Percentiles rank a stretch among this genome's conserved stretches.
phyloP scores from a whole-genome alignment of 371 early-diverging fungal species.

The Actinomortierella wolfii region DNA sequence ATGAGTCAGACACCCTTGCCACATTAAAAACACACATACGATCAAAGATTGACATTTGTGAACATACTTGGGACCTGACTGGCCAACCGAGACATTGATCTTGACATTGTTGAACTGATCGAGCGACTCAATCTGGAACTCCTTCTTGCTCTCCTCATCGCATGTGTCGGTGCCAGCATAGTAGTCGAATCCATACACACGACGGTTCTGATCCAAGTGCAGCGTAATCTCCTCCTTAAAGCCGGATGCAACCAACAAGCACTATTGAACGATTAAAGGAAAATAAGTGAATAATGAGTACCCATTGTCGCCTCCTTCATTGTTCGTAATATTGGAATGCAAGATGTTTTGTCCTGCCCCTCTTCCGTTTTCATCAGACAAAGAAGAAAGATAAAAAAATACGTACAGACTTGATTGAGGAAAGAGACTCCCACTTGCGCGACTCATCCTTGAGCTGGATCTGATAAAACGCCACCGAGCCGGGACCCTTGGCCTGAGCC shows the following conservation, averaged over 20 bases:
- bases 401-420: constrained; percentile 44
- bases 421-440: constrained; percentile 35
- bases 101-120: constrained; percentile 28
- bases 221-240: constrained; percentile 29
- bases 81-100: constrained; percentile 10
- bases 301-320: too few species aligned
- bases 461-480: constrained; percentile 35
- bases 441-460: constrained; percentile 33
- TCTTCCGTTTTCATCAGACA: neutral
- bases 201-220: constrained; percentile 28
- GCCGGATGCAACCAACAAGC: constrained; percentile 33
- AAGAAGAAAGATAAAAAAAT: neutral
- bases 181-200: constrained; percentile 38
- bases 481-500: constrained; percentile 11
- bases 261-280: constrained; percentile 18
- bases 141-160: constrained; percentile 11
- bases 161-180: constrained; percentile 18
- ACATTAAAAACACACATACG: too few species aligned
- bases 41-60: too few species aligned
- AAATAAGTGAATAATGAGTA: too few species aligned
- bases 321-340: too few species aligned
- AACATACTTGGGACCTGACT: constrained; percentile 32
- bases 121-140: constrained; percentile 18
- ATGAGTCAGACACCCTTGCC: too few species aligned
- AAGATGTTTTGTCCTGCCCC: too few species aligned